Conservation (phyloP, 345 rosid genomes). For the Arabidopsis suecica region DNA sequence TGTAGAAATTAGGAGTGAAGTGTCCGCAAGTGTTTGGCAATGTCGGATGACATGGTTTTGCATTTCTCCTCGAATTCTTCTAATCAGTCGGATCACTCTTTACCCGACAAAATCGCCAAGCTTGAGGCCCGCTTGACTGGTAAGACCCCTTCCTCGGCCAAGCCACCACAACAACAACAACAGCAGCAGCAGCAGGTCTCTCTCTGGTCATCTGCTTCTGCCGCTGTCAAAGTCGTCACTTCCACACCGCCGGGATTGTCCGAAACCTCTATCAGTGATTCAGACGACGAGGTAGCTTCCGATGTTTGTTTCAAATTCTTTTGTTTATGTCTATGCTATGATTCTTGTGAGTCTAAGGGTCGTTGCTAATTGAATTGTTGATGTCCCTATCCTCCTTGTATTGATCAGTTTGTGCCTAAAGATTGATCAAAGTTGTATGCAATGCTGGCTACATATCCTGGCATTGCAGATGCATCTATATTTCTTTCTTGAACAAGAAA, state of each 20-base stretch:
- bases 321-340: background rate
- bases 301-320: background rate
- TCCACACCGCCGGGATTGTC: conserved; percentile 54
- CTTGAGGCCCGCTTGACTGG: conserved; percentile 99
- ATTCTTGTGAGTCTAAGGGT: background rate
- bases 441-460: background rate
- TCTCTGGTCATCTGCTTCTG: conserved; percentile 63
- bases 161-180: conserved; percentile 42
- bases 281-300: conserved; percentile 73
- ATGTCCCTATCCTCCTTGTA: conserved; percentile 7
- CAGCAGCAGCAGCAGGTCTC: conserved; percentile 52
- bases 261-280: conserved; percentile 75
- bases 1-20: conserved; percentile 17
- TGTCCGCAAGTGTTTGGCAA: conserved; percentile 40
- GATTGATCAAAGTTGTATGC: conserved; percentile 13
- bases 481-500: conserved; percentile 1
- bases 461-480: background rate
- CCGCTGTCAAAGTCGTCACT: conserved; percentile 52
- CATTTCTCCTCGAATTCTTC: conserved; percentile 97
- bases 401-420: conserved; percentile 28
- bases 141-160: conserved; percentile 56
- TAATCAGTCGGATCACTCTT: conserved; percentile 91
- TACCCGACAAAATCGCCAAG: conserved; percentile 95
- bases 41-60: conserved; percentile 91
- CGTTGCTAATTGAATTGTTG: conserved; percentile 5